Evolutionary conservation across 2,329 filamentous ascomycete genomes (phyloP).

Genomic region (Scedosporium minutisporum): DNA sequence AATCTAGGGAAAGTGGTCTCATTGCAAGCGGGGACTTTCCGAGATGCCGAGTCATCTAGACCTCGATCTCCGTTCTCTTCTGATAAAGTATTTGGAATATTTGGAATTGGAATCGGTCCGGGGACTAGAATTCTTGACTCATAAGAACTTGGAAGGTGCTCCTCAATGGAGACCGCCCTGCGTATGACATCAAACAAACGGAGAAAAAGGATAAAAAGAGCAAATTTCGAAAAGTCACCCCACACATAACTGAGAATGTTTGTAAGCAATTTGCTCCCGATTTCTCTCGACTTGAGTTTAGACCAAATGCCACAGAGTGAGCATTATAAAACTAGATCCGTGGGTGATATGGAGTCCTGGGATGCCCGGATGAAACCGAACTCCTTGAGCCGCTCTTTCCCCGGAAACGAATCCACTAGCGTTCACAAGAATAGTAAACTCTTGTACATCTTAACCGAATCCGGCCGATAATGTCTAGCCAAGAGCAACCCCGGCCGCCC

Average conservation of each 20-base stretch:
- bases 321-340: too few species aligned
- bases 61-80: not conserved
- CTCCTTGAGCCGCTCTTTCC: not conserved
- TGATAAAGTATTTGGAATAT: not conserved
- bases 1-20: not conserved
- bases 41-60: not conserved
- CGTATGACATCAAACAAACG: too few species aligned
- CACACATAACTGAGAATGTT: too few species aligned
- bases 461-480: not conserved
- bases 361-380: not conserved
- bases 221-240: too few species aligned
- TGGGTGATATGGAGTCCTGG: too few species aligned
- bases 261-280: too few species aligned
- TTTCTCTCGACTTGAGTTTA: too few species aligned
- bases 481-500: slow-evolving; percentile 21
- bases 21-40: not conserved
- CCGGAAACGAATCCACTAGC: not conserved
- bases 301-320: too few species aligned
- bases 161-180: too few species aligned
- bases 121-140: not conserved
- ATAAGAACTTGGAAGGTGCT: too few species aligned
- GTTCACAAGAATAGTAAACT: not conserved
- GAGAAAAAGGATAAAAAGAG: too few species aligned
- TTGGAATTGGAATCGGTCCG: not conserved
- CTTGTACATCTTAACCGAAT: not conserved